Evolutionary conservation across 2,329 filamentous ascomycete species (phyloP).

Genomic region (Cytospora chrysosperma): DNA sequence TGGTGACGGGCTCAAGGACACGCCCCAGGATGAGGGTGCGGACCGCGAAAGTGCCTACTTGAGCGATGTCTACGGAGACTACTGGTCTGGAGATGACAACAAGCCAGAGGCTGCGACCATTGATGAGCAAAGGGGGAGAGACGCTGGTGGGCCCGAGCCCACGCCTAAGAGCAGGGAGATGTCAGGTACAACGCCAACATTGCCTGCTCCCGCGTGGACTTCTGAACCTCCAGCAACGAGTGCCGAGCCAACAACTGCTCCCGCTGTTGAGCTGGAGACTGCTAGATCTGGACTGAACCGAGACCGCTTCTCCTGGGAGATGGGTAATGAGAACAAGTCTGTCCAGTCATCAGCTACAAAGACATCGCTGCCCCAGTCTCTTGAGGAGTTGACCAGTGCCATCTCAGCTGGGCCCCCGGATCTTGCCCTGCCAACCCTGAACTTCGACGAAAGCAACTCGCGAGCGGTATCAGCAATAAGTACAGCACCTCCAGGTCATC

Average conservation of each 20-base stretch:
- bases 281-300: conserved; percentile 13
- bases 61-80: conserved; percentile 65
- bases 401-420: background rate
- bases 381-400: background rate
- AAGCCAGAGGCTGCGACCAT: conserved; percentile 27
- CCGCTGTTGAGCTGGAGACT: conserved; percentile 9
- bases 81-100: conserved; percentile 56
- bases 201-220: background rate
- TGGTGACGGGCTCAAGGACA: conserved; percentile 1
- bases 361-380: background rate
- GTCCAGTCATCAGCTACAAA: background rate
- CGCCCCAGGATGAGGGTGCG: conserved; percentile 16
- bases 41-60: conserved; percentile 61
- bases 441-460: conserved; percentile 7
- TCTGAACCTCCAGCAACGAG: background rate
- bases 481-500: conserved; percentile 1
- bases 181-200: background rate
- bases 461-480: background rate
- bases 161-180: background rate
- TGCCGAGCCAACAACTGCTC: background rate
- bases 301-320: conserved; percentile 46
- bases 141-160: background rate
- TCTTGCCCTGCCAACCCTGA: conserved; percentile 12
- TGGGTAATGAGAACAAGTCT: conserved; percentile 29
- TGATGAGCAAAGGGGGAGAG: background rate